Percentiles rank a stretch among this genome's conserved stretches.
Conservation (phyloP, 257 asterid genomes). For the Ocimum tenuiflorum region DNA sequence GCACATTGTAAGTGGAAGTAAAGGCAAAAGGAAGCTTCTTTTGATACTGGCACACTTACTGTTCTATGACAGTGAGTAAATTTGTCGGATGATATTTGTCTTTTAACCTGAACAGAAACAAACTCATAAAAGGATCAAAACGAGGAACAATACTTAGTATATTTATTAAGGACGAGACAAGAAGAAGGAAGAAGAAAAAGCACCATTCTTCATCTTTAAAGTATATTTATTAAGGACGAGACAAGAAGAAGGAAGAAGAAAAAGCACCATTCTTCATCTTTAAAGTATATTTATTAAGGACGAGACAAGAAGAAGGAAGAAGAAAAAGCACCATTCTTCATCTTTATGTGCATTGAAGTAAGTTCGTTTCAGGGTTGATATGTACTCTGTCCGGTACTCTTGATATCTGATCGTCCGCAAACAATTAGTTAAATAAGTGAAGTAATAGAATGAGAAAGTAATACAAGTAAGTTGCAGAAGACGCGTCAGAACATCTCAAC, state of each 20-base stretch:
- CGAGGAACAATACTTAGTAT: conserved; percentile 5
- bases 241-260: too few relatives aligned
- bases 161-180: too few relatives aligned
- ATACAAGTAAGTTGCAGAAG: not conserved
- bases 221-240: too few relatives aligned
- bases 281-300: not conserved
- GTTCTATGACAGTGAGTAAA: conserved; percentile 74
- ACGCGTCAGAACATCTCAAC: conserved; percentile 5
- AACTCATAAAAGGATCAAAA: conserved; percentile 15
- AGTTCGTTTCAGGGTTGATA: conserved; percentile 77
- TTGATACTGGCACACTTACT: conserved; percentile 42
- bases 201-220: too few relatives aligned
- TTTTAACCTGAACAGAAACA: conserved; percentile 60
- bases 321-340: conserved; percentile 79
- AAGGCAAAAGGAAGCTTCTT: not conserved
- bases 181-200: too few relatives aligned
- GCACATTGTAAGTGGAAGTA: not conserved
- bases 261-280: too few relatives aligned
- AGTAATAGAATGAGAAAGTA: conserved; percentile 11
- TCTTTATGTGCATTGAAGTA: conserved; percentile 80
- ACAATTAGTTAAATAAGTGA: conserved; percentile 16
- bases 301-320: not conserved
- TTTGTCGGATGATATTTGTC: conserved; percentile 95
- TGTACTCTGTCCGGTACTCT: conserved; percentile 83
- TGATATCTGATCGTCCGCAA: conserved; percentile 52